These are phyloP conservation scores for Nyssa sinensis DNA, from an alignment of 148 eudicot genomes.

Conservation along the genomic window DNA sequence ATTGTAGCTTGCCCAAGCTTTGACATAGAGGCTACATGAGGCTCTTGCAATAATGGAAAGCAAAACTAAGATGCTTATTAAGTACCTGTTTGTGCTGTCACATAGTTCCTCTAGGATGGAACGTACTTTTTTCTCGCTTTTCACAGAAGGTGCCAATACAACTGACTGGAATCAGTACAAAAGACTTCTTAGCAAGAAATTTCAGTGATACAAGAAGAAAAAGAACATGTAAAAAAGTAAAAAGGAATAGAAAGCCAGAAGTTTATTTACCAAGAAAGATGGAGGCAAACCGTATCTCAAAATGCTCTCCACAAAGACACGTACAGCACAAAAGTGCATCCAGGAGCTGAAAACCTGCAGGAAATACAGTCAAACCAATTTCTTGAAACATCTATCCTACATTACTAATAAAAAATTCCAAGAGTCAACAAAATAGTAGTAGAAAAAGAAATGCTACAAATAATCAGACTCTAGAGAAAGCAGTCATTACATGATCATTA, in stretches of 20 bases:
- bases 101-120: slow-evolving; percentile 73
- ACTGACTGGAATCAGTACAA: slow-evolving; percentile 51
- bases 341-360: slow-evolving; percentile 71
- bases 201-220: background rate
- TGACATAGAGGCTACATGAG: background rate
- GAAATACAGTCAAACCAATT: background rate
- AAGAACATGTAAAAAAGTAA: slow-evolving; percentile 8
- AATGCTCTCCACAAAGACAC: slow-evolving; percentile 80
- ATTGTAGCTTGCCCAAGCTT: background rate
- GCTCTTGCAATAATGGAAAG: background rate
- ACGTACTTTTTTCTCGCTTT: slow-evolving; percentile 96
- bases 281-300: slow-evolving; percentile 97
- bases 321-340: slow-evolving; percentile 96
- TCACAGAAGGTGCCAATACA: slow-evolving; percentile 73
- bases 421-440: too few relatives aligned
- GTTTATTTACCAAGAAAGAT: slow-evolving; percentile 65
- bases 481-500: slow-evolving; percentile 1
- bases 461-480: background rate
- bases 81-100: slow-evolving; percentile 67
- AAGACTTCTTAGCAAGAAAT: background rate
- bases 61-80: slow-evolving; percentile 6
- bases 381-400: background rate
- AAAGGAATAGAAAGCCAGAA: background rate
- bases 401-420: background rate
- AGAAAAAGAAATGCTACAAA: too few relatives aligned